Base-by-base conservation (phyloP, 1,284 basidiomycete genomes). In the Ustilago nuda region DNA sequence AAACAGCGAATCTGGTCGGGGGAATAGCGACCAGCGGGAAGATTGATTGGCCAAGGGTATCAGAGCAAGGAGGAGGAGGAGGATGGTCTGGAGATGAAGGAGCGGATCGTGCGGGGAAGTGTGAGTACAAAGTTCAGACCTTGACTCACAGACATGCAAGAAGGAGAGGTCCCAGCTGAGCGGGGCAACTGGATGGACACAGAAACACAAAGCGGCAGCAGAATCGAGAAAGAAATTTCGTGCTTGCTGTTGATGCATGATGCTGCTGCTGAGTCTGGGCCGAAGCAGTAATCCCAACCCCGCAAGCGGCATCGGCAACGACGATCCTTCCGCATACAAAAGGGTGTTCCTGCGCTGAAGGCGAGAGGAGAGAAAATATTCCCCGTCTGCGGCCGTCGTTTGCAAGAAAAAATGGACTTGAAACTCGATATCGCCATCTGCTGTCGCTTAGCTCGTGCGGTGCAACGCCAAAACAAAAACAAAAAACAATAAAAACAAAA, bases 31-130 rank as follows among this genome's bases (percentile, higher is more conserved):
- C 5, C 8, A 32, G 30, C n/a, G 32, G 19, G 19, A 35, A 11
- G n/a, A 5, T 13, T 17, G 19, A 27, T 17, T 19, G 17, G 37
- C 3, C 15, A 15, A 57, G 36, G 43, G 43, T 45, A 45, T 45
- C 13, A n/a, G n/a, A 19, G 23, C 48, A 7, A 30, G 11, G 35
- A 33, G 15, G 51, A 46, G 17, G 59, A 54, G 27, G 52, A 35
- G 45, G 30, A 43, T 12, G 43, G 8, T 12, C 30, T 8, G 7
- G 17, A 54, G 59, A 52, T 61, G 59, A 54, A 53, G 27, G 50
- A 46, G 51, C 27, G 60, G 60, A 43, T 36, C 52, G 51, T 62
- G 60, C 60, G 60, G 60, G 60, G 60, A 62, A 55, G 60, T 23
- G n/a, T 46, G 37, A 32, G 30, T 19, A 36, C 19, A 53, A 36